phyloP scores from a whole-genome alignment of 1,284 basidiomycete genomes.

The Hypsizygus ulmarius region DNA sequence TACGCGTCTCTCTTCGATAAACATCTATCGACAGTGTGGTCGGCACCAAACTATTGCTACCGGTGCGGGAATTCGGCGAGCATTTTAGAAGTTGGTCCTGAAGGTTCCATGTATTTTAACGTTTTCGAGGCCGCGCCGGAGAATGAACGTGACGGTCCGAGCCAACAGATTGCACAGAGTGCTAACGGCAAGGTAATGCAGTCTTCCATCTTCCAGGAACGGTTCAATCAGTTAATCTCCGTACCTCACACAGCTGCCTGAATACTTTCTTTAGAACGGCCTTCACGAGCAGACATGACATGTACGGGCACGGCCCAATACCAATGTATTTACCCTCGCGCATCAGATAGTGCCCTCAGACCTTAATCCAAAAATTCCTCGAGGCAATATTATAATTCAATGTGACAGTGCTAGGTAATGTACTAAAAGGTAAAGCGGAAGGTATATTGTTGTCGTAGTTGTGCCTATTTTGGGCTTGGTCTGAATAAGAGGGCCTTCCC shows the following conservation, averaged over 20 bases:
- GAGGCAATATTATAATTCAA: constrained; percentile 4
- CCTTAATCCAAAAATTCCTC: constrained; percentile 1
- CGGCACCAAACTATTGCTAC: constrained; percentile 97
- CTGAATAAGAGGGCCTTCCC: constrained; percentile 9
- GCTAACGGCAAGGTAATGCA: constrained; percentile 62
- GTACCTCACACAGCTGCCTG: constrained; percentile 49
- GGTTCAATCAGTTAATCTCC: constrained; percentile 5
- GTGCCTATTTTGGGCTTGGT: constrained; percentile 7
- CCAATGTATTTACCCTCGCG: constrained; percentile 7
- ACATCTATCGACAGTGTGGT: constrained; percentile 97
- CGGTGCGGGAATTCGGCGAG: constrained; percentile 97
- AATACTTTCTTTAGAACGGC: constrained; percentile 58
- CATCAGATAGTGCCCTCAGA: background rate
- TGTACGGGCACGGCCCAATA: constrained; percentile 10
- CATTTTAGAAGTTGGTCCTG: constrained; percentile 94
- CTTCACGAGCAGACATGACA: constrained; percentile 15
- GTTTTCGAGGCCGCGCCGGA: constrained; percentile 99
- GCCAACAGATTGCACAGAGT: constrained; percentile 68
- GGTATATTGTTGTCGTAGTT: constrained; percentile 1
- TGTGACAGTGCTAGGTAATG: constrained; percentile 12
- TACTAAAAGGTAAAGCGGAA: constrained; percentile 7
- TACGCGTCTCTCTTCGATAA: constrained; percentile 94
- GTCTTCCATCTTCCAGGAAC: constrained; percentile 5
- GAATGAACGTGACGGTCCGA: constrained; percentile 86
- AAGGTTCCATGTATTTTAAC: constrained; percentile 90